Base-by-base conservation (phyloP, 495 filamentous ascomycete genomes). In the Penicillium salamii region DNA sequence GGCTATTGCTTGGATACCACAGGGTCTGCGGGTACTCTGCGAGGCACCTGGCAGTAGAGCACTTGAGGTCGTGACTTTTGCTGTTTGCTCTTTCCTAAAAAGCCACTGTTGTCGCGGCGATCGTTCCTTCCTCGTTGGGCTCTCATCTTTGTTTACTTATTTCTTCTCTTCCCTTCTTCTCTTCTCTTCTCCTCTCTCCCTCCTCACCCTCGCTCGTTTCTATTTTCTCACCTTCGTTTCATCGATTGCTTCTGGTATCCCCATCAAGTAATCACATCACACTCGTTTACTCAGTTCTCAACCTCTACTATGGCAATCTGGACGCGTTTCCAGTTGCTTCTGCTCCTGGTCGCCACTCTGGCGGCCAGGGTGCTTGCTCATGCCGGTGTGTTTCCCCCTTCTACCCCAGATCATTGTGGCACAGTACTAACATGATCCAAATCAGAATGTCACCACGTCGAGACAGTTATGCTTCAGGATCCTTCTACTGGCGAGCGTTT, bases 401-500 rank as follows among this genome's bases (percentile, higher is more conserved):
- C 6, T 3, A 24, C 8, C 9, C 9, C 12, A 14, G n/a, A 3
- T 15, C 12, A 1, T 26, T 0, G 2, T 26, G 18, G 24, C 31
- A 35, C 7, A n/a, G 18, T 7, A 32, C 36, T 48, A 21, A 48
- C 36, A 17, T 15, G 5, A n/a, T 23, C 19, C 5, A 14, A 3
- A 31, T 21, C 36, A 48, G 46, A 48, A 15, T 48, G 46, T 18
- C 17, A 11, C 13, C 7, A 38, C 18, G 5, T 48, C 24, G 46
- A 39, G 18, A 24, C 35, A 1, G 35, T 48, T 12, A 29, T 39
- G 7, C 23, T 49, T 46, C 44, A 45, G 46, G 12, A 55, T 7
- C 49, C 54, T 11, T 42, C 52, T 17, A 42, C 38, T 38, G 49
- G 61, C 50, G 52, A 52, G 43, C 31, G 26, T 9, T 23, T 13